phyloP scores from a whole-genome alignment of 83 land plant genomes.

The Picea mariana region DNA sequence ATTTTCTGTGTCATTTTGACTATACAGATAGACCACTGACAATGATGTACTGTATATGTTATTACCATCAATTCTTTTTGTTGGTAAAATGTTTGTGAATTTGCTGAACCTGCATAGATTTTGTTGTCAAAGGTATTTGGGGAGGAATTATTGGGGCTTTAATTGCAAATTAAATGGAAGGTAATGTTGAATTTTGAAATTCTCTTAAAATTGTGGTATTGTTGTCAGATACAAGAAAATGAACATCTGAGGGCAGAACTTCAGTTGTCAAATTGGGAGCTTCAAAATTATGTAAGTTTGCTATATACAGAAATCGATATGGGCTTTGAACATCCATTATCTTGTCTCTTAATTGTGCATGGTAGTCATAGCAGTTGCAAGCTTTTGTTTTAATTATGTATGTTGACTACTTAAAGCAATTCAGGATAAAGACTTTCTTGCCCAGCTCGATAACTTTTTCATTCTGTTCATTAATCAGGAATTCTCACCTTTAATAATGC shows the following conservation, averaged over 20 bases:
- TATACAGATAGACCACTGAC: neutral
- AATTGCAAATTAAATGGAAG: neutral
- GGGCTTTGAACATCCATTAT: neutral
- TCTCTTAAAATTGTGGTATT: neutral
- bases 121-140: neutral
- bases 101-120: neutral
- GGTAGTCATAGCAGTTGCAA: neutral
- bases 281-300: constrained; percentile 30
- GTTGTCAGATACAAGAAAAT: constrained; percentile 30
- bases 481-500: neutral
- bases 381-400: neutral
- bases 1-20: neutral
- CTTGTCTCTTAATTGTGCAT: neutral
- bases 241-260: constrained; percentile 32
- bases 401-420: neutral
- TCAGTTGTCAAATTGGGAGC: constrained; percentile 28
- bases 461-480: neutral
- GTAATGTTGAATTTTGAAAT: neutral
- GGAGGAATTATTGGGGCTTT: neutral
- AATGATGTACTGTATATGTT: neutral
- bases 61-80: neutral
- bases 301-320: neutral
- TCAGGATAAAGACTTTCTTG: neutral
- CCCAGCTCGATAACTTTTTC: neutral
- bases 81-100: neutral